Conservation (phyloP, 768 basidiomycete species). For the Leccinum fibrillosum region DNA sequence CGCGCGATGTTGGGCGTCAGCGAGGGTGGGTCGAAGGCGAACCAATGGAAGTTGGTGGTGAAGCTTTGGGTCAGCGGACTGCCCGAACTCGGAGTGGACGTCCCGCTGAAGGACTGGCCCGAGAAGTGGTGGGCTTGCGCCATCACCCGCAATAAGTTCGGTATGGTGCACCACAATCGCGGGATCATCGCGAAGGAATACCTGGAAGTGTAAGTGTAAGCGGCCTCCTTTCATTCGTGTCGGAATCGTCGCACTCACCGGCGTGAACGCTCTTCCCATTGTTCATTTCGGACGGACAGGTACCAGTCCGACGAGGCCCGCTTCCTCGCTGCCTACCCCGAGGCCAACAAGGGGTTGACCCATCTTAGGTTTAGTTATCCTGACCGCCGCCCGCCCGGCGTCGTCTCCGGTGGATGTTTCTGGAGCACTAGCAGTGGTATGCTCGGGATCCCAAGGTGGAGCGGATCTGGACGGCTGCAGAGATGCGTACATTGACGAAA, state of each 20-base stretch:
- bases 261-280: background rate
- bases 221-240: too few species aligned
- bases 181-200: background rate
- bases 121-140: background rate
- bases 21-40: background rate
- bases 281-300: background rate
- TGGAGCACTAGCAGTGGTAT: too few species aligned
- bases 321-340: background rate
- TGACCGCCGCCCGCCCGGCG: too few species aligned
- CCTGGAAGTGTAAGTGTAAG: background rate
- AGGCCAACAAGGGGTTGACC: background rate
- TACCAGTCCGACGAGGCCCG: background rate
- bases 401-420: too few species aligned
- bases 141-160: background rate
- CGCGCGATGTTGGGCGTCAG: background rate
- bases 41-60: background rate
- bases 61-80: background rate
- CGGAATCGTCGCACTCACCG: too few species aligned
- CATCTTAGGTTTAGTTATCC: background rate
- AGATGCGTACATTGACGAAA: too few species aligned
- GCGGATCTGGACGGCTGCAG: too few species aligned
- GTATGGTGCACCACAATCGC: background rate
- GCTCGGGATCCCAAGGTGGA: too few species aligned
- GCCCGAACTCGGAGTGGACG: background rate
- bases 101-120: background rate